Evolutionary conservation across 2,329 filamentous ascomycete species (phyloP).

Genomic region (Fusarium zealandicum): DNA sequence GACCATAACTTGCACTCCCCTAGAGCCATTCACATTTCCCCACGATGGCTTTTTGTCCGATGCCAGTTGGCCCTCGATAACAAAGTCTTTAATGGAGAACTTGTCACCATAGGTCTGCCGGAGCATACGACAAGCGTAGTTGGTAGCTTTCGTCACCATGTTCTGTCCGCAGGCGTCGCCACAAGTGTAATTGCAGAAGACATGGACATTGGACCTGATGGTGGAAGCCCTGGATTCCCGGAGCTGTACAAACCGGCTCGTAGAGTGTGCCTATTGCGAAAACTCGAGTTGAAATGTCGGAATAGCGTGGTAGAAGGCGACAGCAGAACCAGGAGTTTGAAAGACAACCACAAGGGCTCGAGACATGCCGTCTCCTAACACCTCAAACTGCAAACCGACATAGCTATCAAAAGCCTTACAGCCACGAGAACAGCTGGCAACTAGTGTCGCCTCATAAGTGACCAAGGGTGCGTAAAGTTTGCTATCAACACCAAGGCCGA

Average conservation of each 20-base stretch:
- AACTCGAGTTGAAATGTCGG: not conserved
- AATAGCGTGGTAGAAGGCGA: not conserved
- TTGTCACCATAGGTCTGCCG: not conserved
- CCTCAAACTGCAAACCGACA: slow-evolving; percentile 6
- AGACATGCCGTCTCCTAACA: slow-evolving; percentile 1
- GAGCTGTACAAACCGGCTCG: not conserved
- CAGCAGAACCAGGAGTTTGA: not conserved
- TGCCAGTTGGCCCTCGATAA: slow-evolving; percentile 14
- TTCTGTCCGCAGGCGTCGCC: slow-evolving; percentile 11
- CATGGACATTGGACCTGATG: slow-evolving; percentile 8
- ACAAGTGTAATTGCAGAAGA: slow-evolving; percentile 13
- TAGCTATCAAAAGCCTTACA: slow-evolving; percentile 12
- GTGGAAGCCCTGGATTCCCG: not conserved
- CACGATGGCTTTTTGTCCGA: slow-evolving; percentile 16
- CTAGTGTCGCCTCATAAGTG: slow-evolving; percentile 8
- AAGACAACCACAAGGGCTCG: slow-evolving; percentile 12
- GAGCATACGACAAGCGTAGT: slow-evolving; percentile 9
- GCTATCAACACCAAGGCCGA: not conserved
- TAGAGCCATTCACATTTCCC: slow-evolving; percentile 6
- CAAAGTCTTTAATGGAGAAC: slow-evolving; percentile 1
- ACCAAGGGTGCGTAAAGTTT: slow-evolving; percentile 2
- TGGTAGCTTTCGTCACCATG: slow-evolving; percentile 16
- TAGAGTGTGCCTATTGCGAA: not conserved
- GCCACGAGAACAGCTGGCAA: slow-evolving; percentile 9
- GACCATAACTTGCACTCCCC: not conserved